A percentile compares a stretch with the other conserved stretches of the same genome.
phyloP scores from a whole-genome alignment of 805 yeast genomes.

The Ogataea saltuana region DNA sequence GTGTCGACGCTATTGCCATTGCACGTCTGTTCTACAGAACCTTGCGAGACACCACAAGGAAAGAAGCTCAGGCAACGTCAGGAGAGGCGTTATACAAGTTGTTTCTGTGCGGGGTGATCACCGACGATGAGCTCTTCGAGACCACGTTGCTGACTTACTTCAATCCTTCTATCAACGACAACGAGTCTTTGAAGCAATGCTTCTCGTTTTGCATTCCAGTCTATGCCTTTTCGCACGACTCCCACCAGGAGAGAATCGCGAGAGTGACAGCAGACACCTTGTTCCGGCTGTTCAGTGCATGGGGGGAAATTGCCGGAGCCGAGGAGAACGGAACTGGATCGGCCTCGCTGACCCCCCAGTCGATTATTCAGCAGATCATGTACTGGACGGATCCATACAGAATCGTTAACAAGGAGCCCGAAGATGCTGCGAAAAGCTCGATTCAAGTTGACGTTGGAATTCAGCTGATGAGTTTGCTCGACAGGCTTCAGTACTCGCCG shows the following conservation, averaged over 20 bases:
- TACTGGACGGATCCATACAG: conserved; percentile 85
- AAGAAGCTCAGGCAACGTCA: conserved; percentile 72
- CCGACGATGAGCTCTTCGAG: conserved; percentile 70
- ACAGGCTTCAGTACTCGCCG: conserved; percentile 48
- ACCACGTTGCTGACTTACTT: conserved; percentile 73
- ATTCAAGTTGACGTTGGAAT: conserved; percentile 58
- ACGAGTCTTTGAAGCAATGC: conserved; percentile 72
- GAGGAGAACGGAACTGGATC: conserved; percentile 33
- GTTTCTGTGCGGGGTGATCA: conserved; percentile 71
- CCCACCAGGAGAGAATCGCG: conserved; percentile 68
- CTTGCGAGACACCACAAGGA: conserved; percentile 54
- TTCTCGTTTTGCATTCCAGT: conserved; percentile 88
- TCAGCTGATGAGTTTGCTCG: conserved; percentile 53
- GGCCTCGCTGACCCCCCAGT: conserved; percentile 43
- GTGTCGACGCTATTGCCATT: conserved; percentile 64
- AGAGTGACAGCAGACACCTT: conserved; percentile 67
- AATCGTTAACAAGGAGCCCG: conserved; percentile 50
- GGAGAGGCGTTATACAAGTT: conserved; percentile 88
- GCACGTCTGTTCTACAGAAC: conserved; percentile 71
- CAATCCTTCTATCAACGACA: conserved; percentile 61
- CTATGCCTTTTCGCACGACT: conserved; percentile 71
- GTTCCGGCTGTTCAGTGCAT: conserved; percentile 49
- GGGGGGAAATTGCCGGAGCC: conserved; percentile 42
- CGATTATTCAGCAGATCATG: conserved; percentile 67
- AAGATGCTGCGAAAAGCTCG: conserved; percentile 42